Percentiles rank a stretch among this genome's conserved stretches.
Evolutionary conservation across 1,139 yeast genomes (phyloP).

Genomic region (Hyphopichia burtonii): DNA sequence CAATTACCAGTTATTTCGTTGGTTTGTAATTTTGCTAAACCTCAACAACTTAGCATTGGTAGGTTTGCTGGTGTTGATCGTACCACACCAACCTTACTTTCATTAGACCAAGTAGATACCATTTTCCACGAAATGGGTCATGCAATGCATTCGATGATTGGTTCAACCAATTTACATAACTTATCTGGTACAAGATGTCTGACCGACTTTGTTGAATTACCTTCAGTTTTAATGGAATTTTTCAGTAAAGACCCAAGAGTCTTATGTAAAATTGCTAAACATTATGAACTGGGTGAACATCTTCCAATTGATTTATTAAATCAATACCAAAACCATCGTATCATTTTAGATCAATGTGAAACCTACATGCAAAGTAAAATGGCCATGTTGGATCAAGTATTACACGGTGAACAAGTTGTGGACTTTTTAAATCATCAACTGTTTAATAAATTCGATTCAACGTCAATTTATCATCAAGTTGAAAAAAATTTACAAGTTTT

Average conservation of each 20-base stretch:
- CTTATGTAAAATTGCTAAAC: conserved; percentile 68
- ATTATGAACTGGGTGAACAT: conserved; percentile 66
- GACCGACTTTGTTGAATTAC: conserved; percentile 94
- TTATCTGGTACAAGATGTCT: conserved; percentile 94
- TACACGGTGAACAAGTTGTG: conserved; percentile 54
- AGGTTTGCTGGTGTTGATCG: conserved; percentile 27
- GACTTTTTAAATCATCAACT: conserved; percentile 22
- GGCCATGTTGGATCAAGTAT: conserved; percentile 82
- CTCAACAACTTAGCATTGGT: conserved; percentile 15
- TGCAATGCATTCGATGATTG: conserved; percentile 97
- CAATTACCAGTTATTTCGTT: conserved; percentile 90
- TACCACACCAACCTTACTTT: conserved; percentile 46
- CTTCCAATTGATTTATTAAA: conserved; percentile 52
- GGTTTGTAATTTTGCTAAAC: conserved; percentile 76
- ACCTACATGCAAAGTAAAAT: conserved; percentile 84
- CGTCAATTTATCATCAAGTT: conserved; percentile 60
- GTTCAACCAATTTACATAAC: conserved; percentile 84
- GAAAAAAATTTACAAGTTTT: conserved; percentile 57
- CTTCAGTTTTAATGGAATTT: conserved; percentile 92
- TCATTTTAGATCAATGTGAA: conserved; percentile 66
- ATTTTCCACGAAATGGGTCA: conserved; percentile 99
- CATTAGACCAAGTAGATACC: conserved; percentile 84
- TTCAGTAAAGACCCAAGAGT: conserved; percentile 85
- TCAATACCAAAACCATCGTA: conserved; percentile 52
- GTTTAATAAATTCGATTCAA: conserved; percentile 43